Percentiles rank a stretch among this genome's conserved stretches.
phyloP scores from a whole-genome alignment of 176 grass and related monocot genomes.

The Saccharum officinarum region DNA sequence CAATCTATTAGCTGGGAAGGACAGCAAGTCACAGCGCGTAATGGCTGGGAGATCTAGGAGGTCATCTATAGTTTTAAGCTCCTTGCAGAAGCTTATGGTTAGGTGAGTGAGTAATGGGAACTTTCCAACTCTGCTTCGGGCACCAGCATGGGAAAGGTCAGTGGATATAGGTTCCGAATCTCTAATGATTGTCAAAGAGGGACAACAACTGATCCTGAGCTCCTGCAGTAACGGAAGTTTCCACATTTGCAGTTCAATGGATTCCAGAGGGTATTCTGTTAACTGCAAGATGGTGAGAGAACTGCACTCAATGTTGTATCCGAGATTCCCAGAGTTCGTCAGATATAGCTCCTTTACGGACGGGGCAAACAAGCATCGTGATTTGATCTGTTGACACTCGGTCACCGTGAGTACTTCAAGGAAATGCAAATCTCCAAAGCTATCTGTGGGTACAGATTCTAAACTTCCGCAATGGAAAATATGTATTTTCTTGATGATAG shows the following conservation, averaged over 20 bases:
- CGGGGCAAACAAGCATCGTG: neutral
- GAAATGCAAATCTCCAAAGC: too few relatives aligned
- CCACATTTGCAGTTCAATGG: neutral
- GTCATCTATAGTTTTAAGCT: neutral
- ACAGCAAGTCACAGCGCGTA: neutral
- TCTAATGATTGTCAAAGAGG: neutral
- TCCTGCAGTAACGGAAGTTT: neutral
- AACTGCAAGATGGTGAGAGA: neutral
- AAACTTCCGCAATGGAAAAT: too few relatives aligned
- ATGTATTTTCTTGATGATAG: too few relatives aligned
- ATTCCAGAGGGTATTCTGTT: neutral
- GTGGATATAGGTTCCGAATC: neutral
- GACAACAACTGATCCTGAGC: neutral
- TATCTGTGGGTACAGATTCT: too few relatives aligned
- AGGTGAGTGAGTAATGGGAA: neutral
- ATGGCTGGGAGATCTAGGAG: neutral
- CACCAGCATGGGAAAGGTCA: neutral
- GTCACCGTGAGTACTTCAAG: too few relatives aligned
- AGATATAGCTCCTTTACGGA: neutral
- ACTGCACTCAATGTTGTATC: neutral
- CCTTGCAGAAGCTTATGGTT: too few relatives aligned
- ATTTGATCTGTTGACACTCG: neutral
- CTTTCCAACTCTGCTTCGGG: too few relatives aligned
- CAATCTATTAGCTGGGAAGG: neutral
- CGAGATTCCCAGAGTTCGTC: neutral